Conservation (phyloP, 495 filamentous ascomycete genomes). For the Talaromyces stipitatus region DNA sequence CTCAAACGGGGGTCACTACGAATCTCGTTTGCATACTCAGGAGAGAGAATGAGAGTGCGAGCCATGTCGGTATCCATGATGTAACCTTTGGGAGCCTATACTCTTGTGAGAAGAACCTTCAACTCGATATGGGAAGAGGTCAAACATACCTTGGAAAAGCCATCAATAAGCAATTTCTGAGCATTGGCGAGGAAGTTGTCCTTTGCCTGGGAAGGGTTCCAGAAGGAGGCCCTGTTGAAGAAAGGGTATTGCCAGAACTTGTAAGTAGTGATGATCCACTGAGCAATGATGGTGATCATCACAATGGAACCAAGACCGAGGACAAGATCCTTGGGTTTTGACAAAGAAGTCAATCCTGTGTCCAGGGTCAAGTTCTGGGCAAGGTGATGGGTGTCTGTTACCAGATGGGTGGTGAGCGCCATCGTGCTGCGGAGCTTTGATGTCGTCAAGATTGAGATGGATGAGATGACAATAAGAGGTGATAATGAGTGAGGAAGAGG, state of each 20-base stretch:
- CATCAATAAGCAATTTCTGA: background rate
- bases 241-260: background rate
- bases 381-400: background rate
- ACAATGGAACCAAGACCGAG: background rate
- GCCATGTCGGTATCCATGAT: conserved; percentile 1
- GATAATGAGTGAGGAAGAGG: no score
- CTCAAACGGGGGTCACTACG: background rate
- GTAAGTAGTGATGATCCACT: background rate
- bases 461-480: background rate
- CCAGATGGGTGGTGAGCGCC: background rate
- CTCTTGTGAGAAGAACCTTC: background rate
- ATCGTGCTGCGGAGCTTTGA: background rate
- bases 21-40: conserved; percentile 4
- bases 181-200: background rate
- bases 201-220: background rate
- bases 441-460: background rate
- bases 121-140: background rate
- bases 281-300: background rate
- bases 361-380: background rate
- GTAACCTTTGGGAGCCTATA: conserved; percentile 4
- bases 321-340: background rate
- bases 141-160: conserved; percentile 3
- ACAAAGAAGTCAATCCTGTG: background rate
- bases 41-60: background rate
- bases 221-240: background rate